phyloP scores from a whole-genome alignment of 2,329 filamentous ascomycete species.

The Paracamarosporium sp. region DNA sequence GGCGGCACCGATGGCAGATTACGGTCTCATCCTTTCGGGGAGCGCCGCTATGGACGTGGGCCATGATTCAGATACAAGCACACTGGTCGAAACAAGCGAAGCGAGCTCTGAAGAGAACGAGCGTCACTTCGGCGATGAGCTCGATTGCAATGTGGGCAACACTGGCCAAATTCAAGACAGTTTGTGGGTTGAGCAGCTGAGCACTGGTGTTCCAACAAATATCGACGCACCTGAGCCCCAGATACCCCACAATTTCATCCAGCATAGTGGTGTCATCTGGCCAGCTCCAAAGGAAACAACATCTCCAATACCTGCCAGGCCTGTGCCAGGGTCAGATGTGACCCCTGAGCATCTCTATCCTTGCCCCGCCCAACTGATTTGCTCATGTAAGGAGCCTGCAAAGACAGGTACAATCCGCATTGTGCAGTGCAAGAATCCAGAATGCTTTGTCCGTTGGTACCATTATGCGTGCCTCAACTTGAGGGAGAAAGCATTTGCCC shows the following conservation, averaged over 20 bases:
- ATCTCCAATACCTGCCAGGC: neutral
- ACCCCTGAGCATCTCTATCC: slow-evolving; percentile 3
- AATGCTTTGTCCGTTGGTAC: slow-evolving; percentile 24
- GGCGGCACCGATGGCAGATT: neutral
- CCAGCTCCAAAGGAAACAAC: neutral
- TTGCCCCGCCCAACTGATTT: slow-evolving; percentile 18
- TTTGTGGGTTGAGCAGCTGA: too few species aligned
- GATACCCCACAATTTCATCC: neutral
- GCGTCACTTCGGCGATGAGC: neutral
- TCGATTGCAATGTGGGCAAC: neutral
- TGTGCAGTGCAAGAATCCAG: slow-evolving; percentile 21
- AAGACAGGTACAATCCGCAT: slow-evolving; percentile 11
- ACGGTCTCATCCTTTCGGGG: neutral
- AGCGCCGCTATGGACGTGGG: too few species aligned
- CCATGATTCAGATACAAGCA: neutral
- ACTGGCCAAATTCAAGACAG: neutral
- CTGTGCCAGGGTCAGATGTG: neutral
- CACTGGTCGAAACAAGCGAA: neutral
- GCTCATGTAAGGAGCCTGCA: slow-evolving; percentile 23
- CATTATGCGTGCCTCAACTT: slow-evolving; percentile 30
- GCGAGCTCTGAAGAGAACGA: neutral
- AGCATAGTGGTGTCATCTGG: neutral
- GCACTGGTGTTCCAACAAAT: too few species aligned
- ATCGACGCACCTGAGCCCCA: neutral
- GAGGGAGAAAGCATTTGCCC: neutral